Evolutionary conservation across 441 rosid species (phyloP).

Genomic region (Populus hybrid): DNA sequence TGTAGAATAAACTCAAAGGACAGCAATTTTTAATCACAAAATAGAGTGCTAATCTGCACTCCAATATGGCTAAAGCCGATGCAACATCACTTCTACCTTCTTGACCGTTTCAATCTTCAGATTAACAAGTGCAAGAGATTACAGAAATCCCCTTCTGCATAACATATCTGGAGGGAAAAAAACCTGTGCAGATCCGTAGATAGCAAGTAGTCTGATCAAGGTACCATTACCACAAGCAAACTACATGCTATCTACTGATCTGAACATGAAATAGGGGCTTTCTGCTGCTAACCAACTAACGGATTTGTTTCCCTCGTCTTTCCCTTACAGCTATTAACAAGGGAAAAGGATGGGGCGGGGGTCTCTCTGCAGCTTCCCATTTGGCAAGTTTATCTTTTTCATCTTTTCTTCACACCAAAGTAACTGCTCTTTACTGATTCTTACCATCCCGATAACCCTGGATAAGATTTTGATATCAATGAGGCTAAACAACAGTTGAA

Average conservation of each 20-base stretch:
- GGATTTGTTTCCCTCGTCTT: not conserved
- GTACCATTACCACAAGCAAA: not conserved
- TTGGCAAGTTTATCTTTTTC: conserved; percentile 60
- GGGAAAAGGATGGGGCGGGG: conserved; percentile 86
- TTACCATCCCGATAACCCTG: conserved; percentile 72
- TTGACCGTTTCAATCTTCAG: not conserved
- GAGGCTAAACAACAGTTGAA: conserved; percentile 65
- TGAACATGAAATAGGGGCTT: not conserved
- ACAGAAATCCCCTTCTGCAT: not conserved
- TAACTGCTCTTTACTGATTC: conserved; percentile 72
- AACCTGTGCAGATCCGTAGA: not conserved
- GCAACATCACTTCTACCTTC: not conserved
- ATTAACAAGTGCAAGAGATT: not conserved
- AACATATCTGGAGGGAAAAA: not conserved
- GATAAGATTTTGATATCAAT: conserved; percentile 63
- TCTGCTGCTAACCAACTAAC: not conserved
- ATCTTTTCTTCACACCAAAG: conserved; percentile 97
- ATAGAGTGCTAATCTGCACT: not conserved
- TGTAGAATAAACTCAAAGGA: not conserved
- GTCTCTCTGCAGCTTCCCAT: conserved; percentile 71
- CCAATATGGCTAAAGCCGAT: not conserved
- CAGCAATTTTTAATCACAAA: not conserved
- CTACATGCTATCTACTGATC: not conserved
- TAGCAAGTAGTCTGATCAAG: not conserved
- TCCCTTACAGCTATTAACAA: conserved; percentile 36